phyloP scores from a whole-genome alignment of 1,284 basidiomycete species.

The Meripilus lineatus region DNA sequence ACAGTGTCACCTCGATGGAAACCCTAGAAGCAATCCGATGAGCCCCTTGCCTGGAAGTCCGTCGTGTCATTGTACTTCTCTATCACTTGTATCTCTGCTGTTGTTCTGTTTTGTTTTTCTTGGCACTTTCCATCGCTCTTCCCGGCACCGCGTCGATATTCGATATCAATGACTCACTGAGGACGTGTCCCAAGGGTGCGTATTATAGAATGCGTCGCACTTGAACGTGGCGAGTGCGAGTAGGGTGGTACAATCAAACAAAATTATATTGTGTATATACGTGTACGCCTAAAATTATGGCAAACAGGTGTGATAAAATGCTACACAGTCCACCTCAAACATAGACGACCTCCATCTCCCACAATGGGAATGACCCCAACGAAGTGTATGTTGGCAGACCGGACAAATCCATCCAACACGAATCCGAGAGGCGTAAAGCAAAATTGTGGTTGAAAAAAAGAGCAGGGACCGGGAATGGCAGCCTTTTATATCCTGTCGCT shows the following conservation, averaged over 20 bases:
- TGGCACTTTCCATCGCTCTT: too few species aligned
- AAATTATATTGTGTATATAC: background rate
- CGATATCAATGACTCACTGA: too few species aligned
- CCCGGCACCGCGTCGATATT: too few species aligned
- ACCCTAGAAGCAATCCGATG: constrained; percentile 64
- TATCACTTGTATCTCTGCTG: constrained; percentile 11
- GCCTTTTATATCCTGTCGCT: constrained; percentile 13
- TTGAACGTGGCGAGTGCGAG: background rate
- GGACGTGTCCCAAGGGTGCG: too few species aligned
- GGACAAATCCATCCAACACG: constrained; percentile 5
- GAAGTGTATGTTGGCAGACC: constrained; percentile 11
- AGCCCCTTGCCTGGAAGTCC: constrained; percentile 4
- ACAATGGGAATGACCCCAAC: constrained; percentile 25
- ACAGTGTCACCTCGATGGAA: constrained; percentile 92
- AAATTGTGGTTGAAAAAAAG: constrained; percentile 20
- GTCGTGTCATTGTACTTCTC: background rate
- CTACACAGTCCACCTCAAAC: constrained; percentile 64
- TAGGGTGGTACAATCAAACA: background rate
- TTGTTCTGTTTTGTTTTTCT: constrained; percentile 1
- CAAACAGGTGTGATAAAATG: constrained; percentile 48
- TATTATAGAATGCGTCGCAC: too few species aligned
- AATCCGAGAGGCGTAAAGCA: constrained; percentile 23
- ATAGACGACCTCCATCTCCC: constrained; percentile 45
- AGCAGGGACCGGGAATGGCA: constrained; percentile 3
- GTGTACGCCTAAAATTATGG: constrained; percentile 66